Evolutionary conservation across 2,329 filamentous ascomycete genomes (phyloP).

Genomic region (Huntiella decipiens): DNA sequence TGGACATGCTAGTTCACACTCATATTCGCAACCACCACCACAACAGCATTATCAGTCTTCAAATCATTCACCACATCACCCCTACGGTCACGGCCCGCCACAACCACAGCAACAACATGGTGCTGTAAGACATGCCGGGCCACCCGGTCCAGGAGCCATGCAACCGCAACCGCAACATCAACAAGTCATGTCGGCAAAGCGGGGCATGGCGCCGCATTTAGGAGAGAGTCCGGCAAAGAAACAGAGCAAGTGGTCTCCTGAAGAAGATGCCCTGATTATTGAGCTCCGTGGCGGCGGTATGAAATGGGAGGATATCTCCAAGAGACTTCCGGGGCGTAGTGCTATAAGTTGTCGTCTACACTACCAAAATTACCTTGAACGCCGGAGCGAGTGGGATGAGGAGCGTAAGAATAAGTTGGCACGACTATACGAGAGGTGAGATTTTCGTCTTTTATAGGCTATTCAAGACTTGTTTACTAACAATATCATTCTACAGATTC

Average conservation of each 20-base stretch:
- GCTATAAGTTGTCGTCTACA: conserved; percentile 86
- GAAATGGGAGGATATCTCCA: conserved; percentile 98
- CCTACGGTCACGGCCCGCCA: not conserved
- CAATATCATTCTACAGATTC: conserved; percentile 41
- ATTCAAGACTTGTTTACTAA: not conserved
- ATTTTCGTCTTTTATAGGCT: conserved; percentile 11
- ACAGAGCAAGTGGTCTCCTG: conserved; percentile 89
- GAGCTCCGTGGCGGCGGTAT: conserved; percentile 76
- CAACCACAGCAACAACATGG: not conserved
- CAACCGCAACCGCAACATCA: conserved; percentile 14
- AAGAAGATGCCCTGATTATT: conserved; percentile 87
- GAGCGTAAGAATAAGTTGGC: conserved; percentile 95
- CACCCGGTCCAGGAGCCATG: not conserved
- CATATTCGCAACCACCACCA: conserved; percentile 2
- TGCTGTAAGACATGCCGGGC: conserved; percentile 1
- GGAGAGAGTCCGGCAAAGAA: conserved; percentile 64
- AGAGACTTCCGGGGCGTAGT: conserved; percentile 72
- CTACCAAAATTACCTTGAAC: conserved; percentile 93
- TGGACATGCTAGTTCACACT: not conserved
- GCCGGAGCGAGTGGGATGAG: conserved; percentile 87
- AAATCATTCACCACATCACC: not conserved
- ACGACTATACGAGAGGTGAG: conserved; percentile 81
- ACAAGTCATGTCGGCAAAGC: conserved; percentile 19
- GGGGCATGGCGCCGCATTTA: conserved; percentile 35
- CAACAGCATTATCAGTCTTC: not conserved